Conservation (phyloP, 2,329 filamentous ascomycete species). For the Colletotrichum nymphaeae region DNA sequence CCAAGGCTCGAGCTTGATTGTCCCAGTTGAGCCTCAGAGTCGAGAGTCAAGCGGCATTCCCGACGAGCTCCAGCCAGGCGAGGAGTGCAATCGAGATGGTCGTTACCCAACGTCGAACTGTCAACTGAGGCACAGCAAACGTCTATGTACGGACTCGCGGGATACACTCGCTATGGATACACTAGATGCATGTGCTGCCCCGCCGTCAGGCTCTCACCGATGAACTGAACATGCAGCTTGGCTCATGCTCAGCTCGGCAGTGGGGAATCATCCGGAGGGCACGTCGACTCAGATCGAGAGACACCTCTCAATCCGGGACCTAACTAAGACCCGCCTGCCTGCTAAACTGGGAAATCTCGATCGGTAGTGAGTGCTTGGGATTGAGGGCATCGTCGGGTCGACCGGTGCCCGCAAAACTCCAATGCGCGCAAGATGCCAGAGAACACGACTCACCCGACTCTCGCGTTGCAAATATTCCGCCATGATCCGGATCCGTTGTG, state of each 20-base stretch:
- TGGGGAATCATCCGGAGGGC: background rate
- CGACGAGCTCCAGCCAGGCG: background rate
- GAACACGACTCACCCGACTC: background rate
- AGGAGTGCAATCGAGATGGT: background rate
- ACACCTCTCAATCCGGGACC: background rate
- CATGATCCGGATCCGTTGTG: background rate
- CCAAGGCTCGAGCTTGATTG: background rate
- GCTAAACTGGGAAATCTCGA: background rate
- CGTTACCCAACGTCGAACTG: background rate
- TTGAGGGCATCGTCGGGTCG: slow-evolving; percentile 26
- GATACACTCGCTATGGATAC: no score
- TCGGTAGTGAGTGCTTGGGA: background rate
- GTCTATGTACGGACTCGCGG: background rate
- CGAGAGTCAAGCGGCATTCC: background rate
- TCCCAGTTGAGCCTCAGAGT: background rate
- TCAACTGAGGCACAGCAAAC: background rate
- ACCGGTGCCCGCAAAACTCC: background rate
- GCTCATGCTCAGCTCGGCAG: background rate
- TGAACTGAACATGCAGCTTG: background rate
- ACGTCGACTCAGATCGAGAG: background rate
- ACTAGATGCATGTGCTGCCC: background rate
- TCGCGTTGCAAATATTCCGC: background rate
- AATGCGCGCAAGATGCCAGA: background rate
- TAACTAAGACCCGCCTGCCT: background rate
- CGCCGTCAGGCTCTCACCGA: slow-evolving; percentile 4